A percentile compares a stretch with the other conserved stretches of the same genome.
These are phyloP conservation scores for Cucumis melo DNA, from an alignment of 306 rosid genomes.

Conservation along the genomic window DNA sequence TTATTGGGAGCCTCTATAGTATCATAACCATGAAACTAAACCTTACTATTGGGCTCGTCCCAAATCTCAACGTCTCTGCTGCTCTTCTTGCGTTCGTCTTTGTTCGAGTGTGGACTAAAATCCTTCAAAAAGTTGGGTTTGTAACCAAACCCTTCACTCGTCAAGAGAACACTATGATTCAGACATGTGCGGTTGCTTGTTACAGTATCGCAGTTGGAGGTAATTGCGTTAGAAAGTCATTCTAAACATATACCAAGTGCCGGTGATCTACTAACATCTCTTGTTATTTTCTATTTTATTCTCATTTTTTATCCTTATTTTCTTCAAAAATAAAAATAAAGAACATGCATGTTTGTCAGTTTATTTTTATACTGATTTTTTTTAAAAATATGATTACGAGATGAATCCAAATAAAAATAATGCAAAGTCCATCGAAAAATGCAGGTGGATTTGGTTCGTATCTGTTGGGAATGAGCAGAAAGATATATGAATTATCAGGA, in stretches of 20 bases:
- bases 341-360: no score
- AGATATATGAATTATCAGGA: conserved; percentile 71
- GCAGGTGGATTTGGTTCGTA: conserved; percentile 86
- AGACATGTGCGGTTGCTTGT: conserved; percentile 81
- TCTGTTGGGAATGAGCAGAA: conserved; percentile 61
- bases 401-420: background rate
- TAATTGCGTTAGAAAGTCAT: background rate
- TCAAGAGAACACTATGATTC: conserved; percentile 87
- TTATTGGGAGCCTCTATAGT: conserved; percentile 54
- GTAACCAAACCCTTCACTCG: conserved; percentile 64
- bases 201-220: conserved; percentile 78
- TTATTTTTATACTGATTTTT: background rate
- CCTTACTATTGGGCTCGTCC: conserved; percentile 79
- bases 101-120: conserved; percentile 50
- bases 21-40: conserved; percentile 76
- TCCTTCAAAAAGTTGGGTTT: conserved; percentile 39
- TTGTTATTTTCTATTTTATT: no score
- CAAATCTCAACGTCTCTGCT: conserved; percentile 72
- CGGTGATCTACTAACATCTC: no score
- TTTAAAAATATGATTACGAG: background rate
- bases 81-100: conserved; percentile 70
- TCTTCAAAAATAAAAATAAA: background rate
- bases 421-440: background rate
- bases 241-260: no score
- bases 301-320: no score